Evolutionary conservation across 2,329 filamentous ascomycete genomes (phyloP), one percentile per base, ranked within the genome.

Genomic region (Paecilomyces formosus): DNA sequence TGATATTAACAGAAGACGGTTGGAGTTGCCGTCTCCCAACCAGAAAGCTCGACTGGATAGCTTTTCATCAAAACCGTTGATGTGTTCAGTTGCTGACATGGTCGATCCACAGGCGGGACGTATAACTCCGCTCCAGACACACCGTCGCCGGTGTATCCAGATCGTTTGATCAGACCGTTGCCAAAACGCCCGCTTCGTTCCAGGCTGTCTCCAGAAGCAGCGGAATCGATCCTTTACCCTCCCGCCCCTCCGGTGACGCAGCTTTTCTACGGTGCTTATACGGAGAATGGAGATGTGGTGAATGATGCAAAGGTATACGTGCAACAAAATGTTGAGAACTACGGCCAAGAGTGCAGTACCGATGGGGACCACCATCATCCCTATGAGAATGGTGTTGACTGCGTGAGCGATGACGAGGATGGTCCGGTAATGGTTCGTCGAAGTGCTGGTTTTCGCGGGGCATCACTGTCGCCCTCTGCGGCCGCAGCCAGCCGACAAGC

Each of bases 131-230:
- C 76, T 67, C 76, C 78, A 65, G 91, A 96, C 79, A 88, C 88
- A 60, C 82, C 86, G 63, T 94, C 91, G 60, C 85, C 89, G 60
- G 81, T 90, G 68, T 96, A 90, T 72, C 91, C 91, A 64, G 90
- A 96, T 72, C 88, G 94, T 74, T 89, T 93, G 61, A 99, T 99
- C 72, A 88, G 92, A 70, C 94, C 94, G 58, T 79, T 99, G 61
- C 94, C 94, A 51, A 94, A 90, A 76, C 88, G 92, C 68, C 88
- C 90, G 63, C 82, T 99, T 57, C 90, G 92, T 67, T 92, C 94
- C 72, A 87, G 90, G 58, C 81, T 99, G 56, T 92, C 93, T 31
- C 88, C 90, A 60, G 90, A 96, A 72, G 87, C 89, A 66, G 91
- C 89, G 58, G 87, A 88, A 56, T 85, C 88, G 30, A 94, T 97